Evolutionary conservation across 176 grass and related monocot species (phyloP).

Genomic region (Thinopyrum elongatum): DNA sequence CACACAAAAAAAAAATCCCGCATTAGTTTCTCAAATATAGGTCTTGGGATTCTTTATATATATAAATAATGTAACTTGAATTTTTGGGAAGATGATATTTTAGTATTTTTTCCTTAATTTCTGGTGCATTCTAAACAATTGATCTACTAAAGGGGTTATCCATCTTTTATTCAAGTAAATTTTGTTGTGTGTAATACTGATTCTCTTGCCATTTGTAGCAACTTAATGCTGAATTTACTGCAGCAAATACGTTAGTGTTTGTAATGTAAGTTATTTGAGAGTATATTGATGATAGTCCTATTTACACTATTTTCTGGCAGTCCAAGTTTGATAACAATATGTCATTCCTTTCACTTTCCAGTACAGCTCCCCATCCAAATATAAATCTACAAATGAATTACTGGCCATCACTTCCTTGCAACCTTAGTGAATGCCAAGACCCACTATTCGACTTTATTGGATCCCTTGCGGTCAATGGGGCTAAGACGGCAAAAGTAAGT

Average conservation of each 20-base stretch:
- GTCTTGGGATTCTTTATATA: not conserved
- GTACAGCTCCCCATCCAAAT: constrained; percentile 79
- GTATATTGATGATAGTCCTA: constrained; percentile 3
- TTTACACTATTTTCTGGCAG: constrained; percentile 6
- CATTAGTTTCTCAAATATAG: not conserved
- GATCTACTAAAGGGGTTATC: not conserved
- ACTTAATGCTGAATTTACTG: not conserved
- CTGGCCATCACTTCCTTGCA: constrained; percentile 80
- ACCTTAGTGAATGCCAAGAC: constrained; percentile 89
- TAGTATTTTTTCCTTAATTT: not conserved
- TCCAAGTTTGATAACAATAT: constrained; percentile 29
- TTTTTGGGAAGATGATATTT: not conserved
- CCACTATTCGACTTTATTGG: constrained; percentile 79
- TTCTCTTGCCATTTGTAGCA: not conserved
- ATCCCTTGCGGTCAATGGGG: constrained; percentile 76
- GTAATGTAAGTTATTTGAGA: not conserved
- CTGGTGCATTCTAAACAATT: not conserved
- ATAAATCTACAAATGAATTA: constrained; percentile 98
- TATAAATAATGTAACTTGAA: not conserved
- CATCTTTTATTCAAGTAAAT: not conserved
- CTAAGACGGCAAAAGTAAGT: constrained; percentile 86
- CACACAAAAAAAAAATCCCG: not conserved
- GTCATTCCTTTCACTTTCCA: constrained; percentile 43
- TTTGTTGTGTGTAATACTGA: not conserved
- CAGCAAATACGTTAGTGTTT: not conserved